These are phyloP conservation scores for Elaeis guineensis DNA, from an alignment of 176 grass and related monocot genomes.

Conservation along the genomic window DNA sequence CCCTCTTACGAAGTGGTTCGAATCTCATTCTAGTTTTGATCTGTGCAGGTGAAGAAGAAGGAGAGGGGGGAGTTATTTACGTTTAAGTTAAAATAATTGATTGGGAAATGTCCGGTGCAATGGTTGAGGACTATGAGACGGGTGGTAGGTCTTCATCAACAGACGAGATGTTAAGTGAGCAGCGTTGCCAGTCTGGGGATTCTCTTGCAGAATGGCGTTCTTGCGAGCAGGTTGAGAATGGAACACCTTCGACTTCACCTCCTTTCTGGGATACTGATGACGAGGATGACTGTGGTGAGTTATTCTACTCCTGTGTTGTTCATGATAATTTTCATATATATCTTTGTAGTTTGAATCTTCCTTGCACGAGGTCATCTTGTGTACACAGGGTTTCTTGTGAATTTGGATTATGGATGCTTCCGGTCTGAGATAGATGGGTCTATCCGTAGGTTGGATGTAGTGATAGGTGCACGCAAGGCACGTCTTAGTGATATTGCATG, in stretches of 20 bases:
- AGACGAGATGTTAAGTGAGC: slow-evolving; percentile 21
- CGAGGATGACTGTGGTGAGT: slow-evolving; percentile 50
- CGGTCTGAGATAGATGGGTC: too few relatives aligned
- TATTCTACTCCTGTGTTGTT: neutral
- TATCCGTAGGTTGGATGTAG: too few relatives aligned
- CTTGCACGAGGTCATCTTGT: slow-evolving; percentile 5
- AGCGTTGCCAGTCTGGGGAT: slow-evolving; percentile 27
- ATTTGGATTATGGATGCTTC: too few relatives aligned
- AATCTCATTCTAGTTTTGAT: too few relatives aligned
- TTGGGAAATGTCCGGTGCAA: slow-evolving; percentile 36
- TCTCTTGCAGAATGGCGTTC: slow-evolving; percentile 43
- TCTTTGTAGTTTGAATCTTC: neutral
- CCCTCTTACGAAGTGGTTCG: too few relatives aligned
- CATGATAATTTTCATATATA: neutral
- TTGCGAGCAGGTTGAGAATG: slow-evolving; percentile 57
- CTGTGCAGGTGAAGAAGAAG: too few relatives aligned
- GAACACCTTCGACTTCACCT: slow-evolving; percentile 63
- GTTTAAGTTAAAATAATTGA: neutral
- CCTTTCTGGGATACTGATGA: slow-evolving; percentile 63
- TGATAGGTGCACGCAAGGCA: too few relatives aligned
- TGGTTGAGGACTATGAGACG: slow-evolving; percentile 37
- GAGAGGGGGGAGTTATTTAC: too few relatives aligned
- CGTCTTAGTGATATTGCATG: too few relatives aligned
- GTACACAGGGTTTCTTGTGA: neutral
- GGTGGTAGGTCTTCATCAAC: slow-evolving; percentile 17